Evolutionary conservation across 2,329 filamentous ascomycete species (phyloP).

Genomic region (Fusarium multiceps): DNA sequence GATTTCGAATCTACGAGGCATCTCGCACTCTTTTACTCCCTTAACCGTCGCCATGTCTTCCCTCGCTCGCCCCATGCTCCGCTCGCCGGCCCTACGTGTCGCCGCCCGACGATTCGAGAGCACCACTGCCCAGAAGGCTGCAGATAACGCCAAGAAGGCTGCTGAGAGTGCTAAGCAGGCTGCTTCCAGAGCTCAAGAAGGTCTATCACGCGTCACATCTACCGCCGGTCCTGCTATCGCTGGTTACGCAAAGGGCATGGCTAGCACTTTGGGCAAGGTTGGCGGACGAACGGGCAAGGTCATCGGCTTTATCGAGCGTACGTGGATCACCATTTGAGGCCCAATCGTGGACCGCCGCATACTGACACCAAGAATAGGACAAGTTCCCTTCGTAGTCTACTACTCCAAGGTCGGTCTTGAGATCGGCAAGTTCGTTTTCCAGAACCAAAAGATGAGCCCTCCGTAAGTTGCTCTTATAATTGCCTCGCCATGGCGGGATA

Average conservation of each 20-base stretch:
- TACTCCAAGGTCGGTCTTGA: constrained; percentile 91
- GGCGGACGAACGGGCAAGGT: constrained; percentile 86
- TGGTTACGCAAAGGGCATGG: constrained; percentile 75
- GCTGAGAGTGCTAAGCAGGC: constrained; percentile 50
- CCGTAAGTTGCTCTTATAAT: constrained; percentile 74
- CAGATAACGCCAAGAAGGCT: constrained; percentile 55
- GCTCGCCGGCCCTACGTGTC: constrained; percentile 59
- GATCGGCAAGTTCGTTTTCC: constrained; percentile 87
- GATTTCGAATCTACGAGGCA: constrained; percentile 42
- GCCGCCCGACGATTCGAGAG: constrained; percentile 71
- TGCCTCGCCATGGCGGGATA: constrained; percentile 21
- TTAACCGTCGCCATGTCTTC: constrained; percentile 50
- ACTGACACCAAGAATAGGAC: constrained; percentile 64
- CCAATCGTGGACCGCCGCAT: not conserved
- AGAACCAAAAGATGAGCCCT: constrained; percentile 89
- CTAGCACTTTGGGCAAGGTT: constrained; percentile 76
- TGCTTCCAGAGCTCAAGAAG: constrained; percentile 77
- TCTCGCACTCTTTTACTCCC: constrained; percentile 34
- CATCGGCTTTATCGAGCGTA: constrained; percentile 87
- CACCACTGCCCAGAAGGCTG: constrained; percentile 61
- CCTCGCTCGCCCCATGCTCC: constrained; percentile 58
- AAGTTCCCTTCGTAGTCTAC: constrained; percentile 88
- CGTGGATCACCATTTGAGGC: constrained; percentile 53
- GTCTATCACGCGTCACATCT: constrained; percentile 82
- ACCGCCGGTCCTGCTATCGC: constrained; percentile 80